These are phyloP conservation scores for Pulicaria dysenterica DNA, from an alignment of 129 eudicot genomes.

Conservation along the genomic window DNA sequence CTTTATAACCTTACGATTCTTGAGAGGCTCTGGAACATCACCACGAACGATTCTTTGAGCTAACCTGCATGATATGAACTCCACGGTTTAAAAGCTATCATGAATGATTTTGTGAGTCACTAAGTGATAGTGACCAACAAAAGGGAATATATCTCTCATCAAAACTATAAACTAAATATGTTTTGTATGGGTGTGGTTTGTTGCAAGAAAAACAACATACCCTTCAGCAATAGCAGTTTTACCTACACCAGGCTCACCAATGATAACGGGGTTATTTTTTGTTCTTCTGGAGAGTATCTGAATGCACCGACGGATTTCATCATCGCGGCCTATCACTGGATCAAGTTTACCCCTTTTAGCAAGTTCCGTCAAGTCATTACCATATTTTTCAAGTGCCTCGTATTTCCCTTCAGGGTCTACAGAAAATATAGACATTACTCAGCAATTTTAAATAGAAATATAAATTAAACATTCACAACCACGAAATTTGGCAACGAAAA, in stretches of 20 bases:
- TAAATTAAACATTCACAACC: background rate
- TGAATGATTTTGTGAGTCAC: no score
- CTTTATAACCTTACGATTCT: constrained; percentile 77
- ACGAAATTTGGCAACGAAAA: background rate
- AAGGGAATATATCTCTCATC: no score
- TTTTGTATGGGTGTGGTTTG: no score
- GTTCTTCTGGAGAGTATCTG: constrained; percentile 89
- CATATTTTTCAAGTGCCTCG: constrained; percentile 87
- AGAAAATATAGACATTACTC: constrained; percentile 3
- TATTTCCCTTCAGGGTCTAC: constrained; percentile 93
- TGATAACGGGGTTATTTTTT: constrained; percentile 93
- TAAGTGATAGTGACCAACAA: no score
- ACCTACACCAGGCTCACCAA: constrained; percentile 99
- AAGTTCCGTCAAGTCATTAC: constrained; percentile 89
- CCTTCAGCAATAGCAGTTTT: constrained; percentile 99
- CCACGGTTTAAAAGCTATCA: no score
- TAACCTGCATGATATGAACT: constrained; percentile 55
- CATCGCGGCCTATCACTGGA: constrained; percentile 97
- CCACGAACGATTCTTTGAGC: constrained; percentile 95
- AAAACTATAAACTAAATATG: no score
- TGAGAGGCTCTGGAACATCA: constrained; percentile 92
- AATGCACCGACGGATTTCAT: constrained; percentile 91
- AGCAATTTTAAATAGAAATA: no score
- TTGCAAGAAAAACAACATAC: constrained; percentile 38
- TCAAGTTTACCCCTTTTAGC: constrained; percentile 91